Percentiles rank a stretch among this genome's conserved stretches.
Conservation (phyloP, 768 basidiomycete genomes). For the Phallus indusiatus region DNA sequence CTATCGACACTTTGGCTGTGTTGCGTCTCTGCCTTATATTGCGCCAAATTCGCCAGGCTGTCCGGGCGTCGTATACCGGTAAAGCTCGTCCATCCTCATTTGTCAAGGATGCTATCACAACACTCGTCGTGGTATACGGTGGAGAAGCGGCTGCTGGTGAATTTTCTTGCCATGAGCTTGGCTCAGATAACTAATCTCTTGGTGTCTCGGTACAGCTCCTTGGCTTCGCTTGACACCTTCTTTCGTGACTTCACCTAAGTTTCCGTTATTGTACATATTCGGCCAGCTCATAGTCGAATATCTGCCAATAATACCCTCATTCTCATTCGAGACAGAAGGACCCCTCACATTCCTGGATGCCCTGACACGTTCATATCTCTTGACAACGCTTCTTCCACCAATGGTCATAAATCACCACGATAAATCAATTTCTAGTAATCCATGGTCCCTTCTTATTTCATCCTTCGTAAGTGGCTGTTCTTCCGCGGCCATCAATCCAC, state of each 20-base stretch:
- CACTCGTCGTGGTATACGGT: slow-evolving; percentile 63
- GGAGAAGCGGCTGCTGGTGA: slow-evolving; percentile 65
- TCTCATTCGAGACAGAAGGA: slow-evolving; percentile 51
- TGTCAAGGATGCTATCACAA: slow-evolving; percentile 44
- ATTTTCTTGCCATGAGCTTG: slow-evolving; percentile 13
- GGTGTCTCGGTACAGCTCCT: slow-evolving; percentile 34
- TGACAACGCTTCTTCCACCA: slow-evolving; percentile 72
- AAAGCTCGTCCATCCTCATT: slow-evolving; percentile 42
- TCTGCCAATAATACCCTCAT: slow-evolving; percentile 46
- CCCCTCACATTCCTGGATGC: slow-evolving; percentile 70
- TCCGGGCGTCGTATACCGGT: slow-evolving; percentile 32
- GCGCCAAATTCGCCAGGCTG: slow-evolving; percentile 52
- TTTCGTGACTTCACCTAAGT: slow-evolving; percentile 67
- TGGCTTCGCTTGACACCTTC: slow-evolving; percentile 60
- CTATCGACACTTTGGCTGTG: slow-evolving; percentile 59
- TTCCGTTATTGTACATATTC: slow-evolving; percentile 50
- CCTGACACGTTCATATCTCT: slow-evolving; percentile 65
- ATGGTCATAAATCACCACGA: slow-evolving; percentile 46
- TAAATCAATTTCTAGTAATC: slow-evolving; percentile 47
- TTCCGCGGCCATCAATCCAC: background rate
- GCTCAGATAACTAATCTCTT: background rate
- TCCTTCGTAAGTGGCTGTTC: slow-evolving; percentile 48
- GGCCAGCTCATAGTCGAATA: slow-evolving; percentile 53
- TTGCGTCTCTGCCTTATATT: slow-evolving; percentile 62
- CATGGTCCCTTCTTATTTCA: slow-evolving; percentile 66